A percentile compares a stretch with the other conserved stretches of the same genome.
Conservation (phyloP, 148 eudicot genomes). For the Vaccinium vitisidaea region DNA sequence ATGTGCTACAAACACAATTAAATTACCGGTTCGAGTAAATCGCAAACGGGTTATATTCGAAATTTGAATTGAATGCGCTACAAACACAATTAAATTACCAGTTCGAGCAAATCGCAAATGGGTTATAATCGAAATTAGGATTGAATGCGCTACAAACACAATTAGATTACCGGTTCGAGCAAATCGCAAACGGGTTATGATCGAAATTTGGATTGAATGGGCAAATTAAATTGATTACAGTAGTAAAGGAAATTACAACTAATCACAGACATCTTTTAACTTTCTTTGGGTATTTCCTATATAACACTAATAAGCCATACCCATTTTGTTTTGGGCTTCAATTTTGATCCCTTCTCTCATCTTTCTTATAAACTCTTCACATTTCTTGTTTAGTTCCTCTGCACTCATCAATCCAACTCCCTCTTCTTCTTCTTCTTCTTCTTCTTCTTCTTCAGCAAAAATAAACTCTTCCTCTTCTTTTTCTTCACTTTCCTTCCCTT, state of each 20-base stretch:
- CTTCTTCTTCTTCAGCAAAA: slow-evolving; percentile 11
- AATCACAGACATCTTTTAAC: not conserved
- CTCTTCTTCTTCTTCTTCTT: slow-evolving; percentile 25
- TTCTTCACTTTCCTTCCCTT: slow-evolving; percentile 8
- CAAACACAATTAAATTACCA: too few species aligned
- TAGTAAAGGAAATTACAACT: not conserved
- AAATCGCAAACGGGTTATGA: not conserved
- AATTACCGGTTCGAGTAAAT: too few species aligned
- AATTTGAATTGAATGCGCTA: too few species aligned
- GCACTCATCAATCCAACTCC: slow-evolving; percentile 23
- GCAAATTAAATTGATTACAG: too few species aligned
- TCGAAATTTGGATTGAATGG: too few species aligned
- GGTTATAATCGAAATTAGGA: too few species aligned
- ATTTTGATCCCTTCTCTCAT: slow-evolving; percentile 46
- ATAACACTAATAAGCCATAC: not conserved
- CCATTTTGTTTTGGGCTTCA: slow-evolving; percentile 6
- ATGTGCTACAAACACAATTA: too few species aligned
- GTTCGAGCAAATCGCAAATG: too few species aligned
- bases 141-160: too few species aligned
- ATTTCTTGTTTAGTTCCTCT: slow-evolving; percentile 56
- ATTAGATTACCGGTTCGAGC: not conserved
- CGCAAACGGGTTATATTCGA: too few species aligned
- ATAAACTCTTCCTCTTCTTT: slow-evolving; percentile 17
- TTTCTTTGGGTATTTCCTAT: not conserved
- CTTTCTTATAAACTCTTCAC: slow-evolving; percentile 61